Evolutionary conservation across 2,329 filamentous ascomycete species (phyloP).

Genomic region (Aspergillus fischeri): DNA sequence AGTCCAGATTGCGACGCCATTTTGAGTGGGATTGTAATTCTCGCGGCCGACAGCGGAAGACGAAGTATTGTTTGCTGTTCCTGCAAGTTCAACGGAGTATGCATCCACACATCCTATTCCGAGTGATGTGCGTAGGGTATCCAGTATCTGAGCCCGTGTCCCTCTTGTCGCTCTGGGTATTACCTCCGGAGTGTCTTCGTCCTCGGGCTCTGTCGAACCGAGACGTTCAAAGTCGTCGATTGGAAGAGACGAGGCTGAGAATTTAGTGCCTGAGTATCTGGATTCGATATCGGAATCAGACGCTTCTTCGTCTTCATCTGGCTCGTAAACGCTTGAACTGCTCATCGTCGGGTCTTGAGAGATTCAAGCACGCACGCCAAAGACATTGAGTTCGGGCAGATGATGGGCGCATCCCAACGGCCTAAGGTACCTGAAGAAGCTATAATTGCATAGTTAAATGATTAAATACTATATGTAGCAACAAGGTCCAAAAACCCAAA

Average conservation of each 20-base stretch:
- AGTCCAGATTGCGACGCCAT: slow-evolving; percentile 70
- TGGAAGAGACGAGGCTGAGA: slow-evolving; percentile 11
- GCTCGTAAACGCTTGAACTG: slow-evolving; percentile 31
- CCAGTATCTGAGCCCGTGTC: slow-evolving; percentile 10
- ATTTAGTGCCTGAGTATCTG: slow-evolving; percentile 5
- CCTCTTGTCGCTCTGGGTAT: not conserved
- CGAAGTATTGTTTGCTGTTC: slow-evolving; percentile 47
- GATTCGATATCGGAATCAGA: slow-evolving; percentile 15
- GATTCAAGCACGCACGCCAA: slow-evolving; percentile 36
- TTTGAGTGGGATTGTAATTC: slow-evolving; percentile 49
- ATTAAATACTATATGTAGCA: not conserved
- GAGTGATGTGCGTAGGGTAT: slow-evolving; percentile 19
- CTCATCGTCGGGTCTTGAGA: slow-evolving; percentile 48
- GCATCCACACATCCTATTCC: slow-evolving; percentile 45
- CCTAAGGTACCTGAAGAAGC: not conserved
- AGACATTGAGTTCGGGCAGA: slow-evolving; percentile 15
- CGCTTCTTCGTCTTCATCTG: slow-evolving; percentile 29
- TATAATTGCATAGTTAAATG: not conserved
- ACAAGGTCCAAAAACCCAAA: not conserved
- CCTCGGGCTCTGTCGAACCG: not conserved
- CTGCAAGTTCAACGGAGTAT: slow-evolving; percentile 53
- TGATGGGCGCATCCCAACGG: slow-evolving; percentile 24
- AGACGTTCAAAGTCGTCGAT: not conserved
- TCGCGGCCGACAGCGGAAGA: slow-evolving; percentile 10
- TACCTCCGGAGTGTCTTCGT: not conserved